These are phyloP conservation scores for Blastocystis sp. DNA, from an alignment of 352 stramenopile genomes.

Conservation along the genomic window DNA sequence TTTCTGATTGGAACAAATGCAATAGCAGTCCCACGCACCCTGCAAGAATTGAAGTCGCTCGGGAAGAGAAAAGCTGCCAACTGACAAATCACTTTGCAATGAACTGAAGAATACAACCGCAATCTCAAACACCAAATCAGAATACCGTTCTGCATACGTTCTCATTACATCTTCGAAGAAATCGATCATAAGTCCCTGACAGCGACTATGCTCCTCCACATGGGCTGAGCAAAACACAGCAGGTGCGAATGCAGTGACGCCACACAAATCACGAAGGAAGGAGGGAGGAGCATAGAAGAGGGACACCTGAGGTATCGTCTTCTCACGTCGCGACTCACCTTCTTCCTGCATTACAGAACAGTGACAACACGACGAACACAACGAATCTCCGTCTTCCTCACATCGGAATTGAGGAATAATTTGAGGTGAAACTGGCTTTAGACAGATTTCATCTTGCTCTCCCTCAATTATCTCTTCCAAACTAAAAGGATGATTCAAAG, in stretches of 20 bases:
- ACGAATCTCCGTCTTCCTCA: not conserved
- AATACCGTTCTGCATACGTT: conserved; percentile 11
- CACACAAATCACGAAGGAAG: conserved; percentile 12
- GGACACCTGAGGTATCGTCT: not conserved
- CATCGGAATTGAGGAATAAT: not conserved
- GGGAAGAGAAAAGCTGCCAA: not conserved
- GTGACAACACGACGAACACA: not conserved
- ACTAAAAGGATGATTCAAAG: not conserved
- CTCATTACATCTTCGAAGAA: conserved; percentile 27
- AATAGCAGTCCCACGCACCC: not conserved
- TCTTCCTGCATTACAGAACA: not conserved
- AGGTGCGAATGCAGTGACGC: not conserved
- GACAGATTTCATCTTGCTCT: not conserved
- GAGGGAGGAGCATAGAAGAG: conserved; percentile 23
- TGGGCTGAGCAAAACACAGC: not conserved
- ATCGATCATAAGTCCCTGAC: not conserved
- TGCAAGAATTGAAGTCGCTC: not conserved
- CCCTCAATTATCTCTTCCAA: conserved; percentile 4
- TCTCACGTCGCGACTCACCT: not conserved
- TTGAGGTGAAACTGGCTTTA: not conserved
- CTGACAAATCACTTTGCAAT: not conserved
- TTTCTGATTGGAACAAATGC: not conserved
- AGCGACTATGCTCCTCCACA: not conserved
- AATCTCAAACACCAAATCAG: conserved; percentile 12
- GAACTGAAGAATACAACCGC: not conserved